Conservation (phyloP, 2,329 filamentous ascomycete genomes). For the Diaporthe sp. region DNA sequence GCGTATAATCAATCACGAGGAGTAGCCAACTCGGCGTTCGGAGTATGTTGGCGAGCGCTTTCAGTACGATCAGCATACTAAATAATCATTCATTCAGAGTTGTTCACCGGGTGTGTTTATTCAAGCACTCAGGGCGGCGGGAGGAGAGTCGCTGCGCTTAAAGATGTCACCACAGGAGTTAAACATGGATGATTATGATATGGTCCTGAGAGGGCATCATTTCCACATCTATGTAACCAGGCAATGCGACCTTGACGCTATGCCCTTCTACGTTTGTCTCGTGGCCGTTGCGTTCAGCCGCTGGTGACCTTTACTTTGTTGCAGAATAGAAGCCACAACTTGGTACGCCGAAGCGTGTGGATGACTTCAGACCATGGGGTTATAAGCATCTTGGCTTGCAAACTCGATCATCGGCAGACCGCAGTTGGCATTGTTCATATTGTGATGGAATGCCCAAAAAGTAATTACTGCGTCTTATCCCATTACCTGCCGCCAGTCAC, state of each 20-base stretch:
- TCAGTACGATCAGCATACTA: neutral
- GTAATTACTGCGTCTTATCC: neutral
- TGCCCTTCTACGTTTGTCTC: neutral
- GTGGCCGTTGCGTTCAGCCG: neutral
- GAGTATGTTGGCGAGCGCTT: neutral
- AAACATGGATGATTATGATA: neutral
- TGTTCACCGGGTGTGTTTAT: too few relatives aligned
- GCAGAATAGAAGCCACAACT: neutral
- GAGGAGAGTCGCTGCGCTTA: neutral
- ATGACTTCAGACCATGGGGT: neutral
- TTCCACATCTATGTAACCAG: neutral
- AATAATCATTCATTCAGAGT: neutral
- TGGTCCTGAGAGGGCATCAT: too few relatives aligned
- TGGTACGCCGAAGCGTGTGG: neutral
- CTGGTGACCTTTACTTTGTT: neutral
- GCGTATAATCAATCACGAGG: neutral
- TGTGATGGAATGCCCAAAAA: neutral
- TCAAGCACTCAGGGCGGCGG: too few relatives aligned
- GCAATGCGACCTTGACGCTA: neutral
- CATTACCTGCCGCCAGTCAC: neutral
- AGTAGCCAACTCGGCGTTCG: neutral
- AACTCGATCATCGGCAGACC: too few relatives aligned
- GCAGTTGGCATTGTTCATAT: too few relatives aligned
- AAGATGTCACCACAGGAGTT: neutral
- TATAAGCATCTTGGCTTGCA: too few relatives aligned